Base-by-base conservation (phyloP, 768 basidiomycete genomes). In the Pulveroboletus sp. region DNA sequence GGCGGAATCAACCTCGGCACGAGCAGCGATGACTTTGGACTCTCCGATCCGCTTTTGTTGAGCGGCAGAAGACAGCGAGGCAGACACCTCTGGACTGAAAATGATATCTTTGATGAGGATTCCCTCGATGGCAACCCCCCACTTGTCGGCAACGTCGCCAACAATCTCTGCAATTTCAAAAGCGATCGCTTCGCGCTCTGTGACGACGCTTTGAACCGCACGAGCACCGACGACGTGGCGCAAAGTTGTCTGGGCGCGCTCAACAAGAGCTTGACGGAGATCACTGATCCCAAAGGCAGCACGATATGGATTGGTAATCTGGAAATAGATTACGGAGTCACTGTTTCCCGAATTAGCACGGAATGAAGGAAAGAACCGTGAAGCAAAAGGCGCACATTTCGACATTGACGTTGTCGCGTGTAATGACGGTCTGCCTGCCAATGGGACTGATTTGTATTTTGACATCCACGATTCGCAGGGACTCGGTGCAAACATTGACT, bases 11-110 rank as follows among this genome's bases (percentile, higher is more conserved):
- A 97, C 94, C 72, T 97, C 94, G 13, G 94, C 95, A 50, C 93
- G 83, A 1, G 93, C 94, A 45, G 92, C 91, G 60, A 97, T 95
- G 65, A 95, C 90, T 72, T 97, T 97, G 62, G 84, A 85, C 73
- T 98, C 95, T 70, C 94, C 95, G 50, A 97, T 84, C 52, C 95
- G 82, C 80, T 97, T 97, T 72, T 95, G 93, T 64, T 97, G 94
- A 17, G 95, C 95, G 32, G 95, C 95, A 55, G 87, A 90, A 12
- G 93, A 95, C 41, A 99, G 78, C 16, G 90, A 91, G 9, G 91
- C 85, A 44, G 93, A 84, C 16, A 99, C 82, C 50, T 97, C 95
- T 40, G 87, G 53, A 45, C 86, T 87, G 78, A 97, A 97, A 70
- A 94, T 87, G 70, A 94, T 91, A 67, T 92, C 90, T 73, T 91